Evolutionary conservation across 345 rosid genomes (phyloP).

Genomic region (Luvunga scandens): DNA sequence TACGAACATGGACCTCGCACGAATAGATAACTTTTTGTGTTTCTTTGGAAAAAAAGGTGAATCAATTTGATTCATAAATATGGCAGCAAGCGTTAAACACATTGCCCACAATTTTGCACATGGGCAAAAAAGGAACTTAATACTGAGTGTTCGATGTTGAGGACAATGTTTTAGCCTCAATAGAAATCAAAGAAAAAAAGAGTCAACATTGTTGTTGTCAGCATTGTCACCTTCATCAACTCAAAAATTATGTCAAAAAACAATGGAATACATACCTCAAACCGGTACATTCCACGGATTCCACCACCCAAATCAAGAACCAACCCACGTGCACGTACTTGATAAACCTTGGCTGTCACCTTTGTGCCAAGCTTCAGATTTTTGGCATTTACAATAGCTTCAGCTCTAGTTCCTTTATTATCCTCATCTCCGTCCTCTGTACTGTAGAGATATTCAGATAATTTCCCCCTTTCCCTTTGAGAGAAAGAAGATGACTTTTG

Average conservation of each 20-base stretch:
- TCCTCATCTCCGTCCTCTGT: slow-evolving; percentile 2
- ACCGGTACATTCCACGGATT: slow-evolving; percentile 84
- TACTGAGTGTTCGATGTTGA: neutral
- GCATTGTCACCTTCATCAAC: neutral
- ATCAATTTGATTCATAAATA: neutral
- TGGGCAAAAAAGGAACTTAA: neutral
- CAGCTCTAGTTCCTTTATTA: slow-evolving; percentile 18
- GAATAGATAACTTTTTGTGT: neutral
- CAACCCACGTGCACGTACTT: slow-evolving; percentile 70
- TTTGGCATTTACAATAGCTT: slow-evolving; percentile 31
- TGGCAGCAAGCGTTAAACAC: neutral
- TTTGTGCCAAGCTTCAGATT: slow-evolving; percentile 68
- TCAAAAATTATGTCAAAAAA: neutral
- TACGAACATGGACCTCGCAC: neutral
- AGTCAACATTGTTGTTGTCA: neutral
- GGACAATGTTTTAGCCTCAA: neutral
- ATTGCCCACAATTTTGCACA: neutral
- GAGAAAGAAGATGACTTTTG: slow-evolving; percentile 16
- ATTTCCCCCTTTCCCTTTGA: slow-evolving; percentile 16
- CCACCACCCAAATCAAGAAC: slow-evolving; percentile 93
- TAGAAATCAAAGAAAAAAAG: neutral
- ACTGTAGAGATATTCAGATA: neutral
- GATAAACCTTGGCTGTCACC: slow-evolving; percentile 56
- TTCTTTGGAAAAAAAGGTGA: neutral
- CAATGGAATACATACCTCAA: slow-evolving; percentile 48